Percentiles rank a stretch among this genome's conserved stretches.
These are phyloP conservation scores for Tylopilus intermedius DNA, from an alignment of 768 basidiomycete genomes.

Conservation along the genomic window DNA sequence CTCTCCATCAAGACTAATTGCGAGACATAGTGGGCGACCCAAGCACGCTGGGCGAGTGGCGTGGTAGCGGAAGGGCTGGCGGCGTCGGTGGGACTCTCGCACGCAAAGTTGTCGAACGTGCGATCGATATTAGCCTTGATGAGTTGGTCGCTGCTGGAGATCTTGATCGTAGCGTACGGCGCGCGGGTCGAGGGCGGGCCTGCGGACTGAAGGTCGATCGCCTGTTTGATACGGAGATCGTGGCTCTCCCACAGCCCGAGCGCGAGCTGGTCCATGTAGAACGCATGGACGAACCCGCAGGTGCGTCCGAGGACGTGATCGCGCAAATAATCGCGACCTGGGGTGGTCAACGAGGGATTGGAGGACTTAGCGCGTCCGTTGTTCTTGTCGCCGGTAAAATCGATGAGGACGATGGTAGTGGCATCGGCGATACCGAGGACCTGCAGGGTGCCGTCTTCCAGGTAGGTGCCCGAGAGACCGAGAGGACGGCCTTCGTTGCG, in stretches of 20 bases:
- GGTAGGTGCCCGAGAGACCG: constrained; percentile 26
- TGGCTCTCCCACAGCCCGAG: constrained; percentile 28
- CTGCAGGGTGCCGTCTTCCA: constrained; percentile 20
- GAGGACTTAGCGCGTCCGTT: constrained; percentile 30
- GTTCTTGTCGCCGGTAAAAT: constrained; percentile 28
- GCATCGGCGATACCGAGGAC: constrained; percentile 27
- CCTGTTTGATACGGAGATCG: constrained; percentile 32
- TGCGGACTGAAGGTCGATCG: constrained; percentile 28
- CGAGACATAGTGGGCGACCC: constrained; percentile 29
- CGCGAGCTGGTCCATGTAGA: constrained; percentile 29
- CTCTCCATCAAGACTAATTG: constrained; percentile 21
- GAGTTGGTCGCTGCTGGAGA: constrained; percentile 9
- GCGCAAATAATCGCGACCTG: constrained; percentile 24
- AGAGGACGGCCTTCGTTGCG: constrained; percentile 32
- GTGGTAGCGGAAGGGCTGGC: constrained; percentile 4
- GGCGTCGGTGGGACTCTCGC: neutral
- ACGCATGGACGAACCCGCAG: constrained; percentile 27
- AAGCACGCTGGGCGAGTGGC: constrained; percentile 28
- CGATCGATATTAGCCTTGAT: constrained; percentile 15
- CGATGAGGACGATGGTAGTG: constrained; percentile 23
- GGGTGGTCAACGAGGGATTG: constrained; percentile 9
- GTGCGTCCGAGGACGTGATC: constrained; percentile 28
- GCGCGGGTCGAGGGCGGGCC: constrained; percentile 12
- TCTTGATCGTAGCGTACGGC: constrained; percentile 17
- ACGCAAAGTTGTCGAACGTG: constrained; percentile 10